Evolutionary conservation across 768 basidiomycete species (phyloP), one percentile per base, ranked within the genome.

Genomic region (Pulveroboletus sp.): DNA sequence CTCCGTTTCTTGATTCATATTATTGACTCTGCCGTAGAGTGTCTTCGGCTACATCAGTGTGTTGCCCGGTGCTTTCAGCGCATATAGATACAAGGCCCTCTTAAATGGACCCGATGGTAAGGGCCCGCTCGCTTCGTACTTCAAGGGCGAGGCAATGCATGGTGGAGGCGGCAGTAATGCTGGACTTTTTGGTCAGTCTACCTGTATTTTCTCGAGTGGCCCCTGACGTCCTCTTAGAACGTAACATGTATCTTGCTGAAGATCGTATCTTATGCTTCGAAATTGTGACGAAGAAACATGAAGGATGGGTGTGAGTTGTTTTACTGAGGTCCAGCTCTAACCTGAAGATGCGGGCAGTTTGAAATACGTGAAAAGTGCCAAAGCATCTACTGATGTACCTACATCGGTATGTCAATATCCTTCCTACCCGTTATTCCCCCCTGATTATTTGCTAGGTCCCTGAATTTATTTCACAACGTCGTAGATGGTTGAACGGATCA

Each of bases 301-400:
- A 90, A 69, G 84, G 81, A 47, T 85, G 89, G 90, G 74, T 81
- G 87, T 85, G 74, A 62, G 82, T 79, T 17, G 21, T 40, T 42
- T 8, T 11, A 12, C 35, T 17, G 13, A 31, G 8, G 27, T 35
- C 25, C 12, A 16, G 19, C 31, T 17, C 20, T 17, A 39, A 40
- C 33, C 47, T 56, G 21, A 60, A 17, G 16, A 16, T 24, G 41
- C 29, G 41, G 52, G 88, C 52, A 89, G 87, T 14, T 70, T 91
- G 58, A 86, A 84, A 67, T 94, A 93, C 63, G 92, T 94, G 67
- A 92, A 92, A 77, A 88, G 82, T 59, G 94, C 94, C 14, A 93
- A 94, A 57, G 94, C 93, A 0, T 80, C 93, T 36, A 97, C 94
- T n/a, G 94, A 98, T 70, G 94, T 95, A 5, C 94, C 94, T 27